Evolutionary conservation across 202 grass and related monocot species (phyloP).

Genomic region (Saccharum hybrid): DNA sequence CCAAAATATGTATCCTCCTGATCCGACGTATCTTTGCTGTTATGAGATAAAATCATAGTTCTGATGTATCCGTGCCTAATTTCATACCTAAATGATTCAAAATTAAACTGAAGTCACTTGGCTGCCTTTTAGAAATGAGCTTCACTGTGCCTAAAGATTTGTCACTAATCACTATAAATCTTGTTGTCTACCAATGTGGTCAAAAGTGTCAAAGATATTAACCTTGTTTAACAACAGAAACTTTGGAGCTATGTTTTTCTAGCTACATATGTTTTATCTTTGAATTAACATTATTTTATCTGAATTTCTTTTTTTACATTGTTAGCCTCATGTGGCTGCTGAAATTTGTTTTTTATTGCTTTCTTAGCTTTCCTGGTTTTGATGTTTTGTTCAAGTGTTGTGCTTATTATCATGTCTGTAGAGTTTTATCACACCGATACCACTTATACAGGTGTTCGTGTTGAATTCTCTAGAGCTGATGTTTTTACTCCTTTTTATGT

Average conservation of each 20-base stretch:
- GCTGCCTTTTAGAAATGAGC: not conserved
- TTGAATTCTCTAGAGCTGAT: not conserved
- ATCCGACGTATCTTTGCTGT: not conserved
- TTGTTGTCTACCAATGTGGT: not conserved
- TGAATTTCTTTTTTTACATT: not conserved
- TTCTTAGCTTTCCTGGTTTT: not conserved
- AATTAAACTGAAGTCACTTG: not conserved
- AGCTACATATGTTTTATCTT: not conserved
- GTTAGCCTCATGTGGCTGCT: not conserved
- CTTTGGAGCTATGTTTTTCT: not conserved
- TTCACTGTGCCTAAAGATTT: not conserved
- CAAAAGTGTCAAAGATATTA: not conserved
- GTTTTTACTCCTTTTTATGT: not conserved
- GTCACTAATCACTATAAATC: not conserved
- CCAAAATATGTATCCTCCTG: not conserved
- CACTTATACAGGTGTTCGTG: not conserved
- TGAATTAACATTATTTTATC: conserved; percentile 8
- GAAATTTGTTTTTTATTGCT: not conserved
- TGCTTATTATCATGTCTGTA: not conserved
- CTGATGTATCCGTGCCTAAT: not conserved
- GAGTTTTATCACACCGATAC: not conserved
- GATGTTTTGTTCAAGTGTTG: not conserved
- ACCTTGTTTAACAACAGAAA: not conserved
- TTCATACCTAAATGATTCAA: not conserved
- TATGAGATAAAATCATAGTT: not conserved